Conservation (phyloP, 202 grass and related monocot species). For the Zoysia matrella region DNA sequence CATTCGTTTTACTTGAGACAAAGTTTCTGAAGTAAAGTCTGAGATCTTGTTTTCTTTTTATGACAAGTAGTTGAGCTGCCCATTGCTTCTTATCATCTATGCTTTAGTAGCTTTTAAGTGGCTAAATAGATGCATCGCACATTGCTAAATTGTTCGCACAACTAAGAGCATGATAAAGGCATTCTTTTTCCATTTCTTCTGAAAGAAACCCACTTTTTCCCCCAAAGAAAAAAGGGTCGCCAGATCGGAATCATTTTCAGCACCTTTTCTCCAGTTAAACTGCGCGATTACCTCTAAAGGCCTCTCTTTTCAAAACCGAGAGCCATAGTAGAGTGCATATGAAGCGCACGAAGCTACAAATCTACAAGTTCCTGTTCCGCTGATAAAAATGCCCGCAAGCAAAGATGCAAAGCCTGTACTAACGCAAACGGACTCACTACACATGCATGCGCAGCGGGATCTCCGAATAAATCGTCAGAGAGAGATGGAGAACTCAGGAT, state of each 20-base stretch:
- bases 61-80: constrained; percentile 34
- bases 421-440: neutral
- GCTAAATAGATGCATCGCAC: neutral
- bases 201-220: neutral
- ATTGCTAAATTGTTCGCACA: neutral
- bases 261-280: neutral
- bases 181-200: neutral
- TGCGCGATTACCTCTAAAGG: neutral
- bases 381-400: neutral
- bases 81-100: neutral
- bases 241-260: neutral
- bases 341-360: neutral
- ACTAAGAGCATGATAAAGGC: neutral
- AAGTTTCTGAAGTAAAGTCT: neutral
- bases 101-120: neutral
- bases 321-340: neutral
- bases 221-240: neutral
- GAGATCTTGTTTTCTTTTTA: neutral
- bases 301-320: neutral
- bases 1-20: constrained; percentile 20
- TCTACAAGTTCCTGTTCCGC: neutral
- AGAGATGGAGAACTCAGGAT: neutral
- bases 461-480: neutral
- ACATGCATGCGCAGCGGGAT: neutral
- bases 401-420: neutral